Percentiles rank a stretch among this genome's conserved stretches.
phyloP scores from a whole-genome alignment of 176 grass and related monocot genomes.

The Luzula sylvatica region DNA sequence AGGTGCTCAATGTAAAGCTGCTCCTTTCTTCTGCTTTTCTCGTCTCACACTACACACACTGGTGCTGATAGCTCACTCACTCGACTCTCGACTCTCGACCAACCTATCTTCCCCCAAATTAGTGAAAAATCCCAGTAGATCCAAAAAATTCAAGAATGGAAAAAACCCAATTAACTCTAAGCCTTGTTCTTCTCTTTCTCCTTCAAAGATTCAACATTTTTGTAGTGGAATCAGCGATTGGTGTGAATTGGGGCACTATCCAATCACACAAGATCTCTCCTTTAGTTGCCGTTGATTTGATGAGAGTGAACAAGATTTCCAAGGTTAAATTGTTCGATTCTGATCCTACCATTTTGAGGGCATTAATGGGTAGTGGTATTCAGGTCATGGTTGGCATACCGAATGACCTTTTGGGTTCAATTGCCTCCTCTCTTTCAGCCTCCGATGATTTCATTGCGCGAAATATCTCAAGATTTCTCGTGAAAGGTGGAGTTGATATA shows the following conservation, averaged over 20 bases:
- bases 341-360: constrained; percentile 38
- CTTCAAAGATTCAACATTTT: constrained; percentile 16
- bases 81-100: too few relatives aligned
- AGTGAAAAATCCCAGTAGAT: neutral
- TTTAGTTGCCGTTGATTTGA: constrained; percentile 50
- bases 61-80: too few relatives aligned
- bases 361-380: constrained; percentile 65
- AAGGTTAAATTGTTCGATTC: constrained; percentile 84
- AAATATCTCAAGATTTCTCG: constrained; percentile 67
- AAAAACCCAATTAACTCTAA: neutral
- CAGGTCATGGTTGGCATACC: constrained; percentile 69
- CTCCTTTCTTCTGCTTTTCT: too few relatives aligned
- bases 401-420: constrained; percentile 35
- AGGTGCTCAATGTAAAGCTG: too few relatives aligned
- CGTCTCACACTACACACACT: too few relatives aligned
- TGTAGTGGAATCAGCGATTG: constrained; percentile 44
- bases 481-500: constrained; percentile 57
- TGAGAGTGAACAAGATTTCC: constrained; percentile 51
- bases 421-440: constrained; percentile 39
- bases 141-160: constrained; percentile 20
- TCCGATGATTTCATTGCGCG: constrained; percentile 56
- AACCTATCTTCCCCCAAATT: too few relatives aligned
- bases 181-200: constrained; percentile 13
- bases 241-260: constrained; percentile 85
- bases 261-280: constrained; percentile 55